phyloP scores from a whole-genome alignment of 2,329 filamentous ascomycete species.

The Diaporthe vaccinii region DNA sequence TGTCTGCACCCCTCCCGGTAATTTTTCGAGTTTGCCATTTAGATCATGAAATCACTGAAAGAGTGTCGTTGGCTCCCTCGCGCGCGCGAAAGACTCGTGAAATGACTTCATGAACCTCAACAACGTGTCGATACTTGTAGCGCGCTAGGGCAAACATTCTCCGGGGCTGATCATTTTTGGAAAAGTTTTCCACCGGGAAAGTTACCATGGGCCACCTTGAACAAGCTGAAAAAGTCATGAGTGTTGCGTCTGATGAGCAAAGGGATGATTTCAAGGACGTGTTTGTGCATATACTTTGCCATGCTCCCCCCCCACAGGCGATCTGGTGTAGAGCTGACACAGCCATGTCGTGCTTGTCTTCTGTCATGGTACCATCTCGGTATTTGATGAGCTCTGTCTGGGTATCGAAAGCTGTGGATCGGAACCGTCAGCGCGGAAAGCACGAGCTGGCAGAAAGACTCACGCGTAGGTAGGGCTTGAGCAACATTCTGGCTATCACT shows the following conservation, averaged over 20 bases:
- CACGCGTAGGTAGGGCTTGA: slow-evolving; percentile 43
- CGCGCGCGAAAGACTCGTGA: slow-evolving; percentile 23
- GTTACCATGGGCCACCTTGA: slow-evolving; percentile 48
- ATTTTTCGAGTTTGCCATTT: background rate
- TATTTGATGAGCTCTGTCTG: slow-evolving; percentile 41
- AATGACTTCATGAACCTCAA: slow-evolving; percentile 45
- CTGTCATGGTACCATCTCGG: slow-evolving; percentile 39
- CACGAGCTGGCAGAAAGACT: background rate
- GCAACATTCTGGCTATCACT: slow-evolving; percentile 43
- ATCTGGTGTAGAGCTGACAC: slow-evolving; percentile 33
- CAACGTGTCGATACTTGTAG: slow-evolving; percentile 42
- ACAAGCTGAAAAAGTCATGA: slow-evolving; percentile 42
- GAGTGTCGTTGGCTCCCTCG: background rate
- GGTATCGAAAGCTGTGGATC: slow-evolving; percentile 28
- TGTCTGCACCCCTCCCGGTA: too few relatives aligned
- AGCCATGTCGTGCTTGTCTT: slow-evolving; percentile 34
- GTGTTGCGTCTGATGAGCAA: slow-evolving; percentile 42
- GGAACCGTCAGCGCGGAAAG: background rate
- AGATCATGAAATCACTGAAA: background rate
- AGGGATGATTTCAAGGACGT: slow-evolving; percentile 43
- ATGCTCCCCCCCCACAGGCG: slow-evolving; percentile 38
- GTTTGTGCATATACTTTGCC: slow-evolving; percentile 37
- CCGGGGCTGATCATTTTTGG: slow-evolving; percentile 46
- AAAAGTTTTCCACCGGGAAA: slow-evolving; percentile 45
- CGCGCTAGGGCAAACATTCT: slow-evolving; percentile 47